phyloP scores from a whole-genome alignment of 768 basidiomycete species.

The Termitomyces sp. region DNA sequence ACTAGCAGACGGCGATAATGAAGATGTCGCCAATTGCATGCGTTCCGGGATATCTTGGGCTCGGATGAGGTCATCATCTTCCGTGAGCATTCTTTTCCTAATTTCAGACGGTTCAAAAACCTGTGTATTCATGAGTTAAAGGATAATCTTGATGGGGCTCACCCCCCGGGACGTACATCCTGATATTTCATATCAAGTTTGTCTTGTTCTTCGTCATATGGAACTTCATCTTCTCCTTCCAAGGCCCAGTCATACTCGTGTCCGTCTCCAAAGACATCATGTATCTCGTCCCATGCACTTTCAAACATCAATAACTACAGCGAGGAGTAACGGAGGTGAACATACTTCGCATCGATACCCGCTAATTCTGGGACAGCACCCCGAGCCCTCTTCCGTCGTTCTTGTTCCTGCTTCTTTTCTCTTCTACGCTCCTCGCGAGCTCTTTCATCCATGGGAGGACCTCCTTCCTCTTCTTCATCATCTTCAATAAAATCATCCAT shows the following conservation, averaged over 20 bases:
- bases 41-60: conserved; percentile 90
- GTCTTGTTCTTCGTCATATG: conserved; percentile 36
- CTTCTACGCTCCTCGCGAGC: conserved; percentile 71
- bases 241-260: conserved; percentile 96
- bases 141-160: conserved; percentile 1
- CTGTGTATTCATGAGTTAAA: conserved; percentile 32
- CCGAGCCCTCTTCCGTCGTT: conserved; percentile 59
- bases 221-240: conserved; percentile 68
- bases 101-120: conserved; percentile 99
- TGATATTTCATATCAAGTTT: conserved; percentile 80
- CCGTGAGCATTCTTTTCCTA: conserved; percentile 79
- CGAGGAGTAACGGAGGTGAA: conserved; percentile 11
- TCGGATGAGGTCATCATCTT: conserved; percentile 91
- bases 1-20: conserved; percentile 63
- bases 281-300: conserved; percentile 93
- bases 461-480: conserved; percentile 75
- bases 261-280: conserved; percentile 95
- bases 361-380: conserved; percentile 65
- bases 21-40: conserved; percentile 86
- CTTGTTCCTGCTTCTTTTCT: conserved; percentile 62
- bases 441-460: conserved; percentile 63
- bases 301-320: conserved; percentile 4
- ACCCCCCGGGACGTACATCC: conserved; percentile 48
- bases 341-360: conserved; percentile 82
- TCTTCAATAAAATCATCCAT: conserved; percentile 79